phyloP scores from a whole-genome alignment of 2,329 filamentous ascomycete genomes.

The Leptographium flavum region DNA sequence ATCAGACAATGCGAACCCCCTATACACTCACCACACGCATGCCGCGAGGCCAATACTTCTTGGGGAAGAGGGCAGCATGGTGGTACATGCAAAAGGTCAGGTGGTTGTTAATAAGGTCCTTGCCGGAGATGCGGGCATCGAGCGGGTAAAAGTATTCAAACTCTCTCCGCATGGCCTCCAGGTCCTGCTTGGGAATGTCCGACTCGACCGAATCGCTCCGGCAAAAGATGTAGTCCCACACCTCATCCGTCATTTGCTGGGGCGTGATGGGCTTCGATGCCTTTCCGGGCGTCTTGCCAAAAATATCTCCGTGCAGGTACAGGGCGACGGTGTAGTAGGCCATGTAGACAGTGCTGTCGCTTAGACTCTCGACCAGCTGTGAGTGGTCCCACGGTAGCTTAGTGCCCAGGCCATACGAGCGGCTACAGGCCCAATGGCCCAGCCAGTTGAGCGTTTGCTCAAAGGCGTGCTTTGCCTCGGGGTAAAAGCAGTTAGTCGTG shows the following conservation, averaged over 20 bases:
- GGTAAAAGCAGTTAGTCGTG: constrained; percentile 54
- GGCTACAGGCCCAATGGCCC: constrained; percentile 86
- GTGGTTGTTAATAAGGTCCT: constrained; percentile 88
- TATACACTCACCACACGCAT: constrained; percentile 44
- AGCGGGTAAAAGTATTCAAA: constrained; percentile 97
- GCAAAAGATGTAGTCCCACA: constrained; percentile 93
- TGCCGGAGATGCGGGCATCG: constrained; percentile 76
- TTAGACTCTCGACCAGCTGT: constrained; percentile 85
- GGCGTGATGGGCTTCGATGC: constrained; percentile 52
- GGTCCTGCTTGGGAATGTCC: constrained; percentile 48
- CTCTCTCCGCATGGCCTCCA: constrained; percentile 73
- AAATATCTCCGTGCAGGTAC: constrained; percentile 70
- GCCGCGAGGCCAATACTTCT: constrained; percentile 75
- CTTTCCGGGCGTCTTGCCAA: constrained; percentile 51
- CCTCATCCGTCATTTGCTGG: constrained; percentile 85
- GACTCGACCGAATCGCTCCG: constrained; percentile 56
- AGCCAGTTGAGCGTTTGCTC: constrained; percentile 83
- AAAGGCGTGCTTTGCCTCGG: constrained; percentile 66
- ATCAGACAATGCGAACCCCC: not conserved
- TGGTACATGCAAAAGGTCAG: constrained; percentile 93
- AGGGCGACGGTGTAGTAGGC: constrained; percentile 57
- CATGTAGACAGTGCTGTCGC: constrained; percentile 83
- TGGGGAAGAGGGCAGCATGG: constrained; percentile 77
- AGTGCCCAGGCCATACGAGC: constrained; percentile 67
- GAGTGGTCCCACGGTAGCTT: constrained; percentile 87